Base-by-base conservation (phyloP, 768 basidiomycete genomes). In the Lepiota subincarnata region DNA sequence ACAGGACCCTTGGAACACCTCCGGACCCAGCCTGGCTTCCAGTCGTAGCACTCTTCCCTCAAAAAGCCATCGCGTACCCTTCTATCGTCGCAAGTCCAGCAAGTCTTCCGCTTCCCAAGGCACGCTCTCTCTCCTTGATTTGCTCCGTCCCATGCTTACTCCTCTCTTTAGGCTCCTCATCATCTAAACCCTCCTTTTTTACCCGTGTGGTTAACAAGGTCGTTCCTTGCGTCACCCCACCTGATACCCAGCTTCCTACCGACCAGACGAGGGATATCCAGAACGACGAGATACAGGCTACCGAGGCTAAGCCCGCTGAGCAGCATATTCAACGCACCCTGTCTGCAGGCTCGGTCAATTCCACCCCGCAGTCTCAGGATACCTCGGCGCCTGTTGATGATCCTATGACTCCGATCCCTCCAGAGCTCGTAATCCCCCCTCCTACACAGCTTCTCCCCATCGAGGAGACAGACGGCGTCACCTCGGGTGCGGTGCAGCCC, bases 401-500 rank as follows among this genome's bases (percentile, higher is more conserved):
- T 42, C 68, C 68, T 53, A 55, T 70, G 57, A 50, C 71, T 46
- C 65, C 67, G 44, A 52, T 64, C 28, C 68, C 67, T 51, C 58
- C 66, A 1, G 67, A 70, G 42, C 55, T 69, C 60, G 55, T 71
- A 64, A 70, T 70, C 59, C 62, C 65, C 55, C 68, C 64, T 70
- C 89, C 45, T 68, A 58, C 66, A 19, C 62, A 67, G 52, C 62
- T 68, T 48, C 60, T 68, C 74, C 85, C 70, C 2, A 52, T 62
- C 31, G 67, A 68, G 8, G 93, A 94, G 71, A 92, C 92, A 6
- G 93, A 87, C 59, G 92, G 89, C 18, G 74, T 97, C 59, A 91
- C 89, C 14, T 93, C 91, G 22, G 90, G 92, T 19, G 91, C 92
- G 24, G 94, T 96, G 16, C 91, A 94, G 62, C 82, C 93, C 2